These are phyloP conservation scores for Paraphoma sp. DNA, from an alignment of 2,329 filamentous ascomycete species.

Conservation along the genomic window DNA sequence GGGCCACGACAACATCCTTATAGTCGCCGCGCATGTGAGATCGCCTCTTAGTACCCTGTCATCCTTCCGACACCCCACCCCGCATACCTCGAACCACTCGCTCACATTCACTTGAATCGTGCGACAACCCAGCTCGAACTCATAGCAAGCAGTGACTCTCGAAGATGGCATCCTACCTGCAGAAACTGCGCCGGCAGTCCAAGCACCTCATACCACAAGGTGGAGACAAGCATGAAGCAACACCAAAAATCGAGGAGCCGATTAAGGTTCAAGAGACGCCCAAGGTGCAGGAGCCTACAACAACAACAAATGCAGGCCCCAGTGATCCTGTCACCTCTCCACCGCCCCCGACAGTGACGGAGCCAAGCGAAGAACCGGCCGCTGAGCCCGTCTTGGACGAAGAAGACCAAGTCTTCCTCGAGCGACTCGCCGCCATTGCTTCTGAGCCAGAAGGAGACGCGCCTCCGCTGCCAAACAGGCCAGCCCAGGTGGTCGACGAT, in stretches of 20 bases:
- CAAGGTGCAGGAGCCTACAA: conserved; percentile 16
- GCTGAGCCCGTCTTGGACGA: conserved; percentile 60
- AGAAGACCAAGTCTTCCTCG: conserved; percentile 67
- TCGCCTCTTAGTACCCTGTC: conserved; percentile 10
- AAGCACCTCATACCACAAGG: conserved; percentile 33
- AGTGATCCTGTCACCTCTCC: conserved; percentile 23
- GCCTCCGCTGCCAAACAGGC: conserved; percentile 51
- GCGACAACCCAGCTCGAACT: not conserved
- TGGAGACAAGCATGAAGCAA: conserved; percentile 14
- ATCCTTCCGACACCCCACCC: not conserved
- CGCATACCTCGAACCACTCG: not conserved
- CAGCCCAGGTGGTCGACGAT: conserved; percentile 40
- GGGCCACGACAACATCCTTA: conserved; percentile 31
- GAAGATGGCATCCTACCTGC: conserved; percentile 40
- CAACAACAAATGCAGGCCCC: conserved; percentile 24
- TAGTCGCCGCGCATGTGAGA: conserved; percentile 21
- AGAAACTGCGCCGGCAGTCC: conserved; percentile 42
- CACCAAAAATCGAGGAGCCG: conserved; percentile 15
- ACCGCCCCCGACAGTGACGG: conserved; percentile 28
- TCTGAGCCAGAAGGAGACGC: conserved; percentile 48
- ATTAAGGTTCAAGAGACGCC: conserved; percentile 17
- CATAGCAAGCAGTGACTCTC: not conserved
- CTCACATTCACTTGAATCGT: not conserved
- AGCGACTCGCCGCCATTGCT: conserved; percentile 56
- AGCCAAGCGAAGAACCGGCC: conserved; percentile 35